Evolutionary conservation across 2,329 filamentous ascomycete species (phyloP), one percentile per base, ranked within the genome.

Genomic region (Zasmidium angulare): DNA sequence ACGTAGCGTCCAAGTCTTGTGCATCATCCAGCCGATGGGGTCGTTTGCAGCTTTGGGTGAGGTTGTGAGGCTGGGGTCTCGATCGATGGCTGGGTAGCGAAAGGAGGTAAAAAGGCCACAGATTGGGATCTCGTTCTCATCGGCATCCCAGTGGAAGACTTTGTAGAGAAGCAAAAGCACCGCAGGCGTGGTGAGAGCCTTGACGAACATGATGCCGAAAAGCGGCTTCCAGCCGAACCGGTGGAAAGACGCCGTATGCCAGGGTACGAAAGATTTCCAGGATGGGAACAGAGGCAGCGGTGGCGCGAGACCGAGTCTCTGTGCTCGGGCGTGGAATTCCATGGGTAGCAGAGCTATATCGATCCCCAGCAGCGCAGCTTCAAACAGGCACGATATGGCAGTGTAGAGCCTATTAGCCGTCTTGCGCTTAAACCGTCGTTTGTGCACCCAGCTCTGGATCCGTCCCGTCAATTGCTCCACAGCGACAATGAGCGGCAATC

Each of bases 281-380:
- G 66, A 46, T 20, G 68, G 67, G 4, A 69, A 58, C 7, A 66
- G 53, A 20, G 68, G 65, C 1, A 62, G 59, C 1, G 59, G 50
- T 12, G 70, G 67, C 10, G 68, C 65, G 12, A 72, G 56, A 12
- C 66, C 61, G 2, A 70, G 56, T n/a, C 58, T 60, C 23, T 71
- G 69, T 9, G 68, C 66, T 21, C 51, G 59, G 21, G 64, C 62
- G 56, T 70, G 61, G 54, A 60, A 69, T 26, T 68, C 58, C 40
- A 71, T 61, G 14, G 70, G 70, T 11, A 71, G 63, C 14, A 72
- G 50, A 6, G 58, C 50, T 10, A 66, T 48, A 29, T 69, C 69
- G 29, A 69, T 63, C 7, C 52, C 63, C 2, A 65, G 48, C 10
- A 65, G 46, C 2, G 64, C 23, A 7, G 52, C 50, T 26, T 66